These are phyloP conservation scores for Microsporum audouinii DNA, from an alignment of 2,329 filamentous ascomycete genomes.

Conservation along the genomic window DNA sequence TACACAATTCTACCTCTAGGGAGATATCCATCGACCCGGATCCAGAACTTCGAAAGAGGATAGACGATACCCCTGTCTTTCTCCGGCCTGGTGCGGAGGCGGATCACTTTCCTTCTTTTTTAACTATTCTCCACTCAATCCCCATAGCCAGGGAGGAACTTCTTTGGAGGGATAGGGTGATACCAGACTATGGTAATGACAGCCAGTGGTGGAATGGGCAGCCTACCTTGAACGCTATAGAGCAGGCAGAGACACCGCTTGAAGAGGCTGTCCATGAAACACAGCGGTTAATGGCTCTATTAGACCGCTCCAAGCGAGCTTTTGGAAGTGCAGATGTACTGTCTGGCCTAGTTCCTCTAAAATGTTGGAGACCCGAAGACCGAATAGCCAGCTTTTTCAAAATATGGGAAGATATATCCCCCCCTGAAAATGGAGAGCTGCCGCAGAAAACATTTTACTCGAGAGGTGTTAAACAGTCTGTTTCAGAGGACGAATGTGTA, in stretches of 20 bases:
- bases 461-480: constrained; percentile 30
- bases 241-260: constrained; percentile 15
- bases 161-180: constrained; percentile 36
- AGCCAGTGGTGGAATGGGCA: constrained; percentile 53
- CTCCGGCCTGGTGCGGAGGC: constrained; percentile 44
- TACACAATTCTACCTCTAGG: constrained; percentile 34
- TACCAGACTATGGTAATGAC: constrained; percentile 44
- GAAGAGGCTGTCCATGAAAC: constrained; percentile 44
- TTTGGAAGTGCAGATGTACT: constrained; percentile 48
- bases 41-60: constrained; percentile 39
- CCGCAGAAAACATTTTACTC: constrained; percentile 39
- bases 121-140: constrained; percentile 53
- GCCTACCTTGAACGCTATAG: constrained; percentile 24
- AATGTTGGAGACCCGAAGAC: constrained; percentile 22
- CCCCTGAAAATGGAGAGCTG: constrained; percentile 31
- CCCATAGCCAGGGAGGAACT: constrained; percentile 48
- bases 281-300: constrained; percentile 51
- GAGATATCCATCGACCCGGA: constrained; percentile 47
- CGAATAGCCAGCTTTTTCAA: constrained; percentile 37
- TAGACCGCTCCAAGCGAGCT: constrained; percentile 46
- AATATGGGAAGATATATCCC: constrained; percentile 39
- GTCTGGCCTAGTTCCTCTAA: constrained; percentile 13
- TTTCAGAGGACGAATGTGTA: constrained; percentile 21
- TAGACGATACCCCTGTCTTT: constrained; percentile 43
- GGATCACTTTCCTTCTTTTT: constrained; percentile 45